Conservation (phyloP, 108 stramenopile species). For the Seminavis robusta region DNA sequence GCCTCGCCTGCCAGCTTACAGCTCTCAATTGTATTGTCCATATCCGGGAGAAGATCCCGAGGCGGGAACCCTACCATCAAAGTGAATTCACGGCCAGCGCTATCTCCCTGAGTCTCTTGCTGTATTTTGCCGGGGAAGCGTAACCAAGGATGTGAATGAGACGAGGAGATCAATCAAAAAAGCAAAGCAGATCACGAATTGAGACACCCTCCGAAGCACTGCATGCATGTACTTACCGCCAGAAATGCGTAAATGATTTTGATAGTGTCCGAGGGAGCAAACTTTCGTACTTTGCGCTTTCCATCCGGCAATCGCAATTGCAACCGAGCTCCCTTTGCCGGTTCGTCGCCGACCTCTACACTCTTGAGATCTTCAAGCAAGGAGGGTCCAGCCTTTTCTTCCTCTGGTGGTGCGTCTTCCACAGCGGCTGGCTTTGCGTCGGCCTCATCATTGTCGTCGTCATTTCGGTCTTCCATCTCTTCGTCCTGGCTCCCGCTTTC, state of each 20-base stretch:
- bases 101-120: slow-evolving; percentile 62
- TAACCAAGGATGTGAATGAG: neutral
- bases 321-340: slow-evolving; percentile 58
- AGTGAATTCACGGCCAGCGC: slow-evolving; percentile 57
- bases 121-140: slow-evolving; percentile 13
- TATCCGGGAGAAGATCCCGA: slow-evolving; percentile 55
- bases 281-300: slow-evolving; percentile 68
- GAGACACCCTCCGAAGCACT: neutral
- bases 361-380: slow-evolving; percentile 41
- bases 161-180: neutral
- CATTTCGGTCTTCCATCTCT: slow-evolving; percentile 15
- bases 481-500: slow-evolving; percentile 11
- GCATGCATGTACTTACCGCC: slow-evolving; percentile 39
- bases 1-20: slow-evolving; percentile 62
- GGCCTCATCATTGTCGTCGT: slow-evolving; percentile 33
- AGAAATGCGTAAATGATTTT: slow-evolving; percentile 71
- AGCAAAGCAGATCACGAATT: slow-evolving; percentile 5
- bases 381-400: slow-evolving; percentile 11
- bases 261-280: slow-evolving; percentile 44
- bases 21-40: slow-evolving; percentile 59
- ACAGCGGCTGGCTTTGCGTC: neutral
- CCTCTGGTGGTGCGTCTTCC: neutral
- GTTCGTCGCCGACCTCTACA: slow-evolving; percentile 57
- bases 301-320: slow-evolving; percentile 85
- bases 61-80: slow-evolving; percentile 84